A percentile compares a stretch with the other conserved stretches of the same genome.
Evolutionary conservation across 495 filamentous ascomycete species (phyloP).

Genomic region (Lophium mytilinum): DNA sequence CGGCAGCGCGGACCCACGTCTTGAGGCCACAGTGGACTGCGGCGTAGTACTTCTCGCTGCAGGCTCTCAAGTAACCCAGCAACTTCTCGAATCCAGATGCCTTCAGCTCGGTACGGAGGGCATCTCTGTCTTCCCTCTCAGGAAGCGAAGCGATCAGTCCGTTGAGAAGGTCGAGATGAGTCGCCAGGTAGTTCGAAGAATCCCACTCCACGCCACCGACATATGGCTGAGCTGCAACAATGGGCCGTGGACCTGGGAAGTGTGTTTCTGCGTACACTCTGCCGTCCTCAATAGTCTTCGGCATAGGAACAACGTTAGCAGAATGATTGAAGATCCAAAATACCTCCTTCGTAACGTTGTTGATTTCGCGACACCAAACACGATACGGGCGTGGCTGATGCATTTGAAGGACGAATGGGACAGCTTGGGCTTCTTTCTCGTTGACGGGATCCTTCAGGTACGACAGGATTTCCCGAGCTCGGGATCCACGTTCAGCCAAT

Average conservation of each 20-base stretch:
- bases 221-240: conserved; percentile 90
- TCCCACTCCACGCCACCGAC: conserved; percentile 99
- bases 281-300: conserved; percentile 4
- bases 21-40: conserved; percentile 80
- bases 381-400: conserved; percentile 80
- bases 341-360: conserved; percentile 91
- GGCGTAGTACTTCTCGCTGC: conserved; percentile 96
- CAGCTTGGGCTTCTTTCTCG: conserved; percentile 61
- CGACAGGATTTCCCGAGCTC: conserved; percentile 60
- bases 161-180: conserved; percentile 88
- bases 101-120: conserved; percentile 63
- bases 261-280: conserved; percentile 54
- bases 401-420: conserved; percentile 84
- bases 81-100: conserved; percentile 88
- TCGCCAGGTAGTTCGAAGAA: conserved; percentile 88
- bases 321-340: conserved; percentile 99
- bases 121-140: conserved; percentile 63
- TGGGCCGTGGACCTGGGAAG: conserved; percentile 82
- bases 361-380: conserved; percentile 87
- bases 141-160: conserved; percentile 81
- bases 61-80: conserved; percentile 79
- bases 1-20: conserved; percentile 82
- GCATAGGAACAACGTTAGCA: conserved; percentile 72
- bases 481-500: conserved; percentile 45
- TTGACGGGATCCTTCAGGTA: conserved; percentile 78